Conservation (phyloP, 305 asterid species). For the Lippia alba region DNA sequence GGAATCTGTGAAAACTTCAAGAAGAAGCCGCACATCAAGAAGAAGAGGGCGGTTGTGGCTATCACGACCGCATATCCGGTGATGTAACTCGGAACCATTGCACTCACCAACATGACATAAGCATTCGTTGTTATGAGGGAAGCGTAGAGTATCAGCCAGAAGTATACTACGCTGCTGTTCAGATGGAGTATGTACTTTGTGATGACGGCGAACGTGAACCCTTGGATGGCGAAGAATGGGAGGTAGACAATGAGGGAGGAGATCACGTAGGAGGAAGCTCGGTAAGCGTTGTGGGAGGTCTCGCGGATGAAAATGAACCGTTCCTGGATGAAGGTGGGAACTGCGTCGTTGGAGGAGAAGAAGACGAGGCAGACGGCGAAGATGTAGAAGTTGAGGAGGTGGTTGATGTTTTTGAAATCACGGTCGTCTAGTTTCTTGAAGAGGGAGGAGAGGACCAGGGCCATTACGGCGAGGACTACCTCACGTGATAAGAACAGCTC, state of each 20-base stretch:
- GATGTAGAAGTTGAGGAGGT: slow-evolving; percentile 81
- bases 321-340: slow-evolving; percentile 89
- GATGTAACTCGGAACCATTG: slow-evolving; percentile 85
- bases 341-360: slow-evolving; percentile 87
- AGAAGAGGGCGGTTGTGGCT: slow-evolving; percentile 91
- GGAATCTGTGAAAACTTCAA: slow-evolving; percentile 79
- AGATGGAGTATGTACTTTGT: slow-evolving; percentile 62
- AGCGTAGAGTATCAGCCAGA: slow-evolving; percentile 82
- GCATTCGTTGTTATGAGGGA: slow-evolving; percentile 87
- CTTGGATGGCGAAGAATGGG: slow-evolving; percentile 83
- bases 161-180: slow-evolving; percentile 49
- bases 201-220: slow-evolving; percentile 73
- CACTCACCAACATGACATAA: slow-evolving; percentile 85
- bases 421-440: slow-evolving; percentile 50
- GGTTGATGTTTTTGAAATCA: slow-evolving; percentile 60
- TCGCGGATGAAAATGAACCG: slow-evolving; percentile 88
- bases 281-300: slow-evolving; percentile 84
- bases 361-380: slow-evolving; percentile 74
- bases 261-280: slow-evolving; percentile 79
- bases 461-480: slow-evolving; percentile 77
- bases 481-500: slow-evolving; percentile 83
- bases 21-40: slow-evolving; percentile 90
- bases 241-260: slow-evolving; percentile 85
- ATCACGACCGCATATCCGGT: slow-evolving; percentile 89
- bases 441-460: slow-evolving; percentile 69